Conservation (phyloP, 148 eudicot species). For the Cornus suecica region DNA sequence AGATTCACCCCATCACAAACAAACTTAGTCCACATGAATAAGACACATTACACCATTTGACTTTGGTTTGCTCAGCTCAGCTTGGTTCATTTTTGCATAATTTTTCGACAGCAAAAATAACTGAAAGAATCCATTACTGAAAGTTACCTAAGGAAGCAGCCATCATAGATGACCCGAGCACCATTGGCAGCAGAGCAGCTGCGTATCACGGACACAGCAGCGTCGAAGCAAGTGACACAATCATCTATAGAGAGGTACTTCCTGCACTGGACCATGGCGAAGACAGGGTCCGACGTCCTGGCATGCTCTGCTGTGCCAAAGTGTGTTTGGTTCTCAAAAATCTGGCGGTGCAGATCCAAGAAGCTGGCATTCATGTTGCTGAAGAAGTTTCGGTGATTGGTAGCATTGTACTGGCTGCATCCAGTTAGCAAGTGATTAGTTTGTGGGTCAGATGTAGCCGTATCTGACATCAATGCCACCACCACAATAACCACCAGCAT, state of each 20-base stretch:
- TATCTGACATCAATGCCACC: not conserved
- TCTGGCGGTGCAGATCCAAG: slow-evolving; percentile 5
- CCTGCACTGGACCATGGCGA: slow-evolving; percentile 34
- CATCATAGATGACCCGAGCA: slow-evolving; percentile 30
- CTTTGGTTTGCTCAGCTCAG: not conserved
- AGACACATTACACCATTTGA: no score
- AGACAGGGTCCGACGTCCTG: slow-evolving; percentile 19
- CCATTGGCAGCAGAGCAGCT: slow-evolving; percentile 24
- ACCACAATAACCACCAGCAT: not conserved
- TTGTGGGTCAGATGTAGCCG: slow-evolving; percentile 21
- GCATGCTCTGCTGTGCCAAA: slow-evolving; percentile 24
- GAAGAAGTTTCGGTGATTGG: slow-evolving; percentile 15
- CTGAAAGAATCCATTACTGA: not conserved
- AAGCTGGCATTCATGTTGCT: slow-evolving; percentile 20
- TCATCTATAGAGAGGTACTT: slow-evolving; percentile 22
- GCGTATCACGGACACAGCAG: slow-evolving; percentile 14
- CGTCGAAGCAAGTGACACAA: slow-evolving; percentile 21
- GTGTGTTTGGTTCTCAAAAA: not conserved
- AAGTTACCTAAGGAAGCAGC: slow-evolving; percentile 32
- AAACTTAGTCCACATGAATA: no score
- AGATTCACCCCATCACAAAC: no score
- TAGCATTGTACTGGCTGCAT: slow-evolving; percentile 24
- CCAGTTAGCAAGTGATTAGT: slow-evolving; percentile 24
- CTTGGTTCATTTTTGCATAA: not conserved
- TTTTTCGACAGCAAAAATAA: no score